Percentiles rank a stretch among this genome's conserved stretches.
These are phyloP conservation scores for Ophiostoma perfectum DNA, from an alignment of 2,329 filamentous ascomycete species.

Conservation along the genomic window DNA sequence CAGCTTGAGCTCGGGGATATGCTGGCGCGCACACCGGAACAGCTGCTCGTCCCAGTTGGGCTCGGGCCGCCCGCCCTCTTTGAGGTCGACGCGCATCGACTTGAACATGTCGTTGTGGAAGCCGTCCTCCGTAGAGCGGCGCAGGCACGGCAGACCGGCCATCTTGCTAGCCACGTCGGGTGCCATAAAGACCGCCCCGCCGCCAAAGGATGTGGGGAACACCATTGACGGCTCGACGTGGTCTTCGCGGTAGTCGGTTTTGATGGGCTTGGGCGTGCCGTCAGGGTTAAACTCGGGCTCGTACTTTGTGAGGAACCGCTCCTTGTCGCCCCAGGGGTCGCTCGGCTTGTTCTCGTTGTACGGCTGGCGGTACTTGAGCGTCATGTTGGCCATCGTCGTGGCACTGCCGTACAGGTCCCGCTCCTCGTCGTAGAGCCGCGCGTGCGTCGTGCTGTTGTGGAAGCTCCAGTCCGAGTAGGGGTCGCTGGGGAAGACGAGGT, in stretches of 20 bases:
- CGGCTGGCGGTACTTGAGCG: not conserved
- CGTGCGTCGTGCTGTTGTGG: conserved; percentile 28
- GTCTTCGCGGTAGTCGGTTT: not conserved
- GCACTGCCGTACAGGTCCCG: not conserved
- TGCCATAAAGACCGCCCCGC: conserved; percentile 42
- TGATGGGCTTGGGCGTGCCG: not conserved
- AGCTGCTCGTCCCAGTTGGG: conserved; percentile 40
- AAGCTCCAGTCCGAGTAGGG: conserved; percentile 39
- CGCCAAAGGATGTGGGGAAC: conserved; percentile 39
- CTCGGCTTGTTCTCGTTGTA: not conserved
- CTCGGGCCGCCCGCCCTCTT: conserved; percentile 25
- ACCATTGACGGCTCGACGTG: conserved; percentile 4
- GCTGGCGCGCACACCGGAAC: conserved; percentile 37
- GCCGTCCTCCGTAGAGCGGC: conserved; percentile 18
- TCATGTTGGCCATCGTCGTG: not conserved
- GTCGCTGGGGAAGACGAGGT: conserved; percentile 43
- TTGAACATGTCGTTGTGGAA: conserved; percentile 18
- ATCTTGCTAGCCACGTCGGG: conserved; percentile 34
- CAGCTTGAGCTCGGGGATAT: conserved; percentile 35
- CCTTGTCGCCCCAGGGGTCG: conserved; percentile 7
- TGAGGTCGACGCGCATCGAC: not conserved
- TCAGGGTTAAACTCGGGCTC: not conserved
- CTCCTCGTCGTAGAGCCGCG: not conserved
- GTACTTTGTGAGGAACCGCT: not conserved
- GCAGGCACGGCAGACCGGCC: conserved; percentile 37